These are phyloP conservation scores for Trichosporon asahii DNA, from an alignment of 1,284 basidiomycete species.

Conservation along the genomic window DNA sequence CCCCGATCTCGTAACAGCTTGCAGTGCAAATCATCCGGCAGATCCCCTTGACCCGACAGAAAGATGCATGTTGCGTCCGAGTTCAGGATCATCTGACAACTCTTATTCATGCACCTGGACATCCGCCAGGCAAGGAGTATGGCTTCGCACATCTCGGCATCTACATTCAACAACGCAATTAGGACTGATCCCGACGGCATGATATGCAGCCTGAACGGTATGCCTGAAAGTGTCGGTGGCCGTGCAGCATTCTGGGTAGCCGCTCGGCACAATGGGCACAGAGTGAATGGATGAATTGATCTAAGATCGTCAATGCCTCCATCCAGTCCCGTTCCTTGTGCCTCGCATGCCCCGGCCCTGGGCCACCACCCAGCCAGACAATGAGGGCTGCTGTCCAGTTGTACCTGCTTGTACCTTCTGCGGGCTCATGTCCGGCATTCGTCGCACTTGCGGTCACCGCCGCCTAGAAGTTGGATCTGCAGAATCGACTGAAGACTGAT, in stretches of 20 bases:
- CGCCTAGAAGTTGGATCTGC: no score
- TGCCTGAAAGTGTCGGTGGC: not conserved
- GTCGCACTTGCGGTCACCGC: no score
- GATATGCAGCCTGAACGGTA: not conserved
- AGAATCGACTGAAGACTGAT: no score
- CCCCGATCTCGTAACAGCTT: not conserved
- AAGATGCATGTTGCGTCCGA: no score
- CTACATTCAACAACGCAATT: not conserved
- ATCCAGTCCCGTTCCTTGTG: not conserved
- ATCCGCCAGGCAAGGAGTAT: not conserved
- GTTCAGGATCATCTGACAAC: not conserved
- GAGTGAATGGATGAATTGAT: not conserved
- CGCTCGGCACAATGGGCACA: not conserved
- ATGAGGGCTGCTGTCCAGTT: not conserved
- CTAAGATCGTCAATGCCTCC: not conserved
- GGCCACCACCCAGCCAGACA: no score
- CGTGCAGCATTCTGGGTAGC: not conserved
- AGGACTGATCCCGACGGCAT: not conserved
- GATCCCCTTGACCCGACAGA: not conserved
- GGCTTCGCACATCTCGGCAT: not conserved
- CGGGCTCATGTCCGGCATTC: not conserved
- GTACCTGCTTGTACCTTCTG: not conserved
- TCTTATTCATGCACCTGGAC: not conserved
- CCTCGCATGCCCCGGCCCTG: not conserved
- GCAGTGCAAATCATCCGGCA: not conserved